Evolutionary conservation across 345 rosid species (phyloP), one percentile per base, ranked within the genome.

Genomic region (Dipteronia dyeriana): DNA sequence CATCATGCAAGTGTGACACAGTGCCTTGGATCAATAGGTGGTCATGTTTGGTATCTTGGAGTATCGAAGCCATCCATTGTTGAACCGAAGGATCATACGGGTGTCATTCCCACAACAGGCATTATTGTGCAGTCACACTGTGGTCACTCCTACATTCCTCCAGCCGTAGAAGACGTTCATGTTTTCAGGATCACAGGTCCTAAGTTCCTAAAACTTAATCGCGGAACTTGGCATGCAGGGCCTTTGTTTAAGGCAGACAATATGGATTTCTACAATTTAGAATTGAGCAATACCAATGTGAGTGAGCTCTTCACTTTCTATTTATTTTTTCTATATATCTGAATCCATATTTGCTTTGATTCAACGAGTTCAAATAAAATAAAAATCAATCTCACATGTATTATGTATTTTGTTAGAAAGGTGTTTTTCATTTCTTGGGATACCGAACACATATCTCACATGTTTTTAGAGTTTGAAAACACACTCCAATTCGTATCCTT

Each of bases 1-100:
- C 98, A 95, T 78, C 98, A 93, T 75, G 97, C 97, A 0, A 87
- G 87, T 25, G 97, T 95, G 76, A 93, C 97, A 9, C 95, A 95
- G 82, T 90, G 97, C 87, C 90, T 95, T 9, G 98, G 98, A 76
- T 83, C 98, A 20, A 74, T 91, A 25, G 94, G 95, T 13, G 95
- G 90, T 38, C 86, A 80, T 19, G 90, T 70, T 22, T 95, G 98
- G 98, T 93, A 89, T 81, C 84, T 91, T 47, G 99, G 98, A 29
- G 89, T 95, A 0, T 92, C 90, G 7, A 93, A 90, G 84, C 90
- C 94, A 0, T 91, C 97, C 56, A 76, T 91, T 9, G 66, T 83
- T 75, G 80, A 75, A 3, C 41, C 79, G 0, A 74, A 65, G 14
- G 86, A 82, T 12, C 66, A 3, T 13, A 73, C 26, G 8, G 74